A percentile compares a stretch with the other conserved stretches of the same genome.
These are phyloP conservation scores for Starmerella vitae DNA, from an alignment of 805 yeast genomes.

Conservation along the genomic window DNA sequence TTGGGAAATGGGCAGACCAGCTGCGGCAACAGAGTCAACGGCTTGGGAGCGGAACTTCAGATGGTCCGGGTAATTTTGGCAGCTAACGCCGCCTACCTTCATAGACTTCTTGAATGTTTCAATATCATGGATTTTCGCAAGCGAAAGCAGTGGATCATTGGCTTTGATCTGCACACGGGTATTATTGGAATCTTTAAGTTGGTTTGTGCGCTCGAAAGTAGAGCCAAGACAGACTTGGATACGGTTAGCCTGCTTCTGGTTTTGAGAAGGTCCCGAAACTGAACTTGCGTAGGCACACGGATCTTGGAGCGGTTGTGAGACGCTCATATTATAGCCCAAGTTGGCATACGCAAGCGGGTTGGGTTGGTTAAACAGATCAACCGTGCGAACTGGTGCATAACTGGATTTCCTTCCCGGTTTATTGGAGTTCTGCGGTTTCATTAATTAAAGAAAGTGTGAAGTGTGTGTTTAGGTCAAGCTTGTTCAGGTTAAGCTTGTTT, in stretches of 20 bases:
- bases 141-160: conserved; percentile 10
- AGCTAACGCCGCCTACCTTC: conserved; percentile 8
- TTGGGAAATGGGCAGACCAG: not conserved
- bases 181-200: conserved; percentile 1
- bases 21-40: not conserved
- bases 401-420: not conserved
- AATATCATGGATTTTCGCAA: conserved; percentile 8
- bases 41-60: conserved; percentile 1
- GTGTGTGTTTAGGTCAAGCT: not conserved
- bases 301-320: conserved; percentile 15
- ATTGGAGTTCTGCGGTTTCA: not conserved
- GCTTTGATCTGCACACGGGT: conserved; percentile 3
- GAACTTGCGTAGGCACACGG: conserved; percentile 23
- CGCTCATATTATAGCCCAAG: conserved; percentile 21
- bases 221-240: conserved; percentile 20
- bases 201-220: conserved; percentile 26
- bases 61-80: conserved; percentile 6
- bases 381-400: conserved; percentile 8
- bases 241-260: conserved; percentile 19
- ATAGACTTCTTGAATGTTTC: conserved; percentile 3
- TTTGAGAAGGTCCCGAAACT: conserved; percentile 18
- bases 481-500: not conserved
- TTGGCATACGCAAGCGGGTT: conserved; percentile 23
- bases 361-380: conserved; percentile 19
- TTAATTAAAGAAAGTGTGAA: not conserved